Percentiles rank a stretch among this genome's conserved stretches.
Conservation (phyloP, 2,329 filamentous ascomycete species). For the Truncatella angustata region DNA sequence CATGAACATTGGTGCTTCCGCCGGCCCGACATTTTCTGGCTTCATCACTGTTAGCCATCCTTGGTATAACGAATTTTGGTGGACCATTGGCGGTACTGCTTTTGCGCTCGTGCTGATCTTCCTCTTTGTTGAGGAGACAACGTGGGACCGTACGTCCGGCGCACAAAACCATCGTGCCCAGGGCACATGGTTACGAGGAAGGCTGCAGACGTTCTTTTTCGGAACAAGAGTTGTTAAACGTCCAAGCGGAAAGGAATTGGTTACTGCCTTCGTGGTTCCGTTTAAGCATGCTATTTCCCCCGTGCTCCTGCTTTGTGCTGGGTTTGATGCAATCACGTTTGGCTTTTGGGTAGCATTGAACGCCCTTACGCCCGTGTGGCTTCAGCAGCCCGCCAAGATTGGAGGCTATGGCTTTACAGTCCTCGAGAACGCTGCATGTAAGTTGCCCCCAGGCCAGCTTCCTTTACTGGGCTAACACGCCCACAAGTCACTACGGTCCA, state of each 20-base stretch:
- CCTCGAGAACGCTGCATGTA: background rate
- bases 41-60: background rate
- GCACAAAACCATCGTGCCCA: background rate
- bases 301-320: background rate
- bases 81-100: background rate
- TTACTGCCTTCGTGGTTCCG: background rate
- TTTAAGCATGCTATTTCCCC: background rate
- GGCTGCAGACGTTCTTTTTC: background rate
- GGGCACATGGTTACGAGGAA: background rate
- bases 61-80: background rate
- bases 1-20: background rate
- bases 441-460: too few relatives aligned
- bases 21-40: background rate
- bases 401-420: background rate
- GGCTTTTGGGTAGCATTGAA: constrained; percentile 1
- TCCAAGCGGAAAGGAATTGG: background rate
- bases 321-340: constrained; percentile 4
- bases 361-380: background rate
- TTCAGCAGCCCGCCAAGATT: background rate
- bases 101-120: background rate
- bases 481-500: background rate
- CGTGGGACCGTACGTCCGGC: background rate
- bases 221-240: background rate
- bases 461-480: background rate
- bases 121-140: background rate